Evolutionary conservation across 441 rosid species (phyloP).

Genomic region (Theobroma grandiflorum): DNA sequence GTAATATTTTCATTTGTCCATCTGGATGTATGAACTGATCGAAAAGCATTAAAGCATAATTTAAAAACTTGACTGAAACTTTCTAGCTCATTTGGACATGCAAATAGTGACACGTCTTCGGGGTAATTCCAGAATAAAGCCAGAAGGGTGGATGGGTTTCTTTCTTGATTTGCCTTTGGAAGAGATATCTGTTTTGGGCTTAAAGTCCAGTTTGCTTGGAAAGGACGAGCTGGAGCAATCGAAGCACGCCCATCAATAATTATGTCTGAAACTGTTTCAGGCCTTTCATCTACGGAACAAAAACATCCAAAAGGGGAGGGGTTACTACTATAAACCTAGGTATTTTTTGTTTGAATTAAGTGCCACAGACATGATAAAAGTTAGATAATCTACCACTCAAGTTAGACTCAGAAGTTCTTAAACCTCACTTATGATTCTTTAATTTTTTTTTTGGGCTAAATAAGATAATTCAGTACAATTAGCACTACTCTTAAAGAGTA

Average conservation of each 20-base stretch:
- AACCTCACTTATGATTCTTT: background rate
- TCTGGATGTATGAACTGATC: background rate
- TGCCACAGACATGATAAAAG: background rate
- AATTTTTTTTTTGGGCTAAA: background rate
- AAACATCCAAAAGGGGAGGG: too few relatives aligned
- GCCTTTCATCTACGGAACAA: background rate
- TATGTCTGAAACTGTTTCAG: background rate
- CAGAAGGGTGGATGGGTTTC: too few relatives aligned
- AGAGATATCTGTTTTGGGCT: background rate
- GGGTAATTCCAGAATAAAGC: too few relatives aligned
- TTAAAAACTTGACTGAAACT: background rate
- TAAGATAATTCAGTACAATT: background rate
- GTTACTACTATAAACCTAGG: background rate
- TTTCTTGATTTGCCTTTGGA: background rate
- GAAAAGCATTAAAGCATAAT: too few relatives aligned
- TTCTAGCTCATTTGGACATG: background rate
- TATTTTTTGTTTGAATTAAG: background rate
- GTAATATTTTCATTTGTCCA: background rate
- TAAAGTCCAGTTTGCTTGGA: background rate
- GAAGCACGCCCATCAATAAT: background rate
- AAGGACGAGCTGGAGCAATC: background rate
- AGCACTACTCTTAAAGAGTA: background rate
- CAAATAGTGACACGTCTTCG: background rate
- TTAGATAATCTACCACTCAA: background rate
- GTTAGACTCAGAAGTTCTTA: background rate